These are phyloP conservation scores for Graphium sp. DNA, from an alignment of 2,329 filamentous ascomycete species.

Conservation along the genomic window DNA sequence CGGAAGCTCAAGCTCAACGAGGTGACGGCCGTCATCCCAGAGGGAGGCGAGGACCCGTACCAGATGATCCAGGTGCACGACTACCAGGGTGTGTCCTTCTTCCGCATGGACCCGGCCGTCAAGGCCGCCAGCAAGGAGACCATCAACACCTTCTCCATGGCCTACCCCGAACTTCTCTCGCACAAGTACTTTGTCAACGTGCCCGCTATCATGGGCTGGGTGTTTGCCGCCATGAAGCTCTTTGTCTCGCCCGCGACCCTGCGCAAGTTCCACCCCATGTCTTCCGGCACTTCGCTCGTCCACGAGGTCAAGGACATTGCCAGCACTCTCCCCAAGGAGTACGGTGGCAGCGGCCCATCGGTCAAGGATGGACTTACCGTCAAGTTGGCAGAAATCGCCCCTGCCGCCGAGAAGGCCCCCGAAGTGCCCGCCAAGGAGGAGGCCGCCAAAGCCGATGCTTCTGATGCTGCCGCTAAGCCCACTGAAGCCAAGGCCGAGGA, in stretches of 20 bases:
- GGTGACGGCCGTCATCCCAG: slow-evolving; percentile 54
- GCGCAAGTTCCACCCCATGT: slow-evolving; percentile 66
- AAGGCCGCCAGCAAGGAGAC: slow-evolving; percentile 65
- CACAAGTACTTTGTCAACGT: slow-evolving; percentile 96
- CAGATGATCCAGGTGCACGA: slow-evolving; percentile 90
- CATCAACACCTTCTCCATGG: slow-evolving; percentile 63
- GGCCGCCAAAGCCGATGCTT: not conserved
- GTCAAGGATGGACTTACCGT: slow-evolving; percentile 19
- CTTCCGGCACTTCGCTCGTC: slow-evolving; percentile 53
- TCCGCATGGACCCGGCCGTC: slow-evolving; percentile 62
- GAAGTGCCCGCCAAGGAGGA: slow-evolving; percentile 5
- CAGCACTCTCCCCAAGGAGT: slow-evolving; percentile 51
- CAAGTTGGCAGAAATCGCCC: slow-evolving; percentile 9
- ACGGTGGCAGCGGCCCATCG: slow-evolving; percentile 54
- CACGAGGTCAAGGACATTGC: slow-evolving; percentile 41
- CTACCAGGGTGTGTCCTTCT: slow-evolving; percentile 75
- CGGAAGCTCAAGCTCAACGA: slow-evolving; percentile 53
- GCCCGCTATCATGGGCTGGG: slow-evolving; percentile 78
- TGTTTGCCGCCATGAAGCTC: slow-evolving; percentile 59
- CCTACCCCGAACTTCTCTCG: slow-evolving; percentile 71
- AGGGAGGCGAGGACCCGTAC: slow-evolving; percentile 65
- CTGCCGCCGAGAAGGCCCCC: slow-evolving; percentile 4
- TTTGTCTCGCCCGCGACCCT: slow-evolving; percentile 58
- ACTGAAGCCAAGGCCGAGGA: slow-evolving; percentile 1
- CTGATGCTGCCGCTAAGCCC: slow-evolving; percentile 2